Conservation (phyloP, 306 rosid genomes). For the Sindora glabra region DNA sequence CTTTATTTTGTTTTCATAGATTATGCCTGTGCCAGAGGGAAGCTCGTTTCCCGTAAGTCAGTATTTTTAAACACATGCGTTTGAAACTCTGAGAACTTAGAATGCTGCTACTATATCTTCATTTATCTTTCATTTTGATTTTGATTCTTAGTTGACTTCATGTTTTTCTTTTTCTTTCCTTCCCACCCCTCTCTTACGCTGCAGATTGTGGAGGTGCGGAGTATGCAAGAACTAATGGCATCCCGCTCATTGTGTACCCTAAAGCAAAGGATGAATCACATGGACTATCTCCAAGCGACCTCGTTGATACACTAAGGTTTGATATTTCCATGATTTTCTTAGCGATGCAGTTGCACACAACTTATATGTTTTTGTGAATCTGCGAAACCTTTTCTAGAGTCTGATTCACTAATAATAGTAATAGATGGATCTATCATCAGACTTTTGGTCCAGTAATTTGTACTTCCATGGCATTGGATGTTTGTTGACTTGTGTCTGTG, state of each 20-base stretch:
- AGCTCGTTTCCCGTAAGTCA: not conserved
- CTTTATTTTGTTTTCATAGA: not conserved
- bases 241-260: constrained; percentile 64
- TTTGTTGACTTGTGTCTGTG: not conserved
- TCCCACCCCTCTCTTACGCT: not conserved
- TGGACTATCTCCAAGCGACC: constrained; percentile 55
- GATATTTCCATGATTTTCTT: no score
- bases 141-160: no score
- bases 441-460: no score
- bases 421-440: no score
- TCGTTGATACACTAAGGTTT: constrained; percentile 61
- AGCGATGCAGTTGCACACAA: no score
- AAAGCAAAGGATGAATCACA: constrained; percentile 37
- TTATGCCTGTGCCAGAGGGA: not conserved
- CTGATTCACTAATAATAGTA: no score
- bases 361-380: no score
- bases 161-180: not conserved
- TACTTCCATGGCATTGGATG: not conserved
- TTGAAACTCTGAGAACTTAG: not conserved
- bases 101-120: not conserved
- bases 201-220: constrained; percentile 79
- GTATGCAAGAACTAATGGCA: constrained; percentile 64
- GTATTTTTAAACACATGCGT: not conserved
- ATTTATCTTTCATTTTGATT: not conserved
- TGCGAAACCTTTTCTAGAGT: no score